Base-by-base conservation (phyloP, 345 rosid genomes). In the Lumnitzera racemosa region DNA sequence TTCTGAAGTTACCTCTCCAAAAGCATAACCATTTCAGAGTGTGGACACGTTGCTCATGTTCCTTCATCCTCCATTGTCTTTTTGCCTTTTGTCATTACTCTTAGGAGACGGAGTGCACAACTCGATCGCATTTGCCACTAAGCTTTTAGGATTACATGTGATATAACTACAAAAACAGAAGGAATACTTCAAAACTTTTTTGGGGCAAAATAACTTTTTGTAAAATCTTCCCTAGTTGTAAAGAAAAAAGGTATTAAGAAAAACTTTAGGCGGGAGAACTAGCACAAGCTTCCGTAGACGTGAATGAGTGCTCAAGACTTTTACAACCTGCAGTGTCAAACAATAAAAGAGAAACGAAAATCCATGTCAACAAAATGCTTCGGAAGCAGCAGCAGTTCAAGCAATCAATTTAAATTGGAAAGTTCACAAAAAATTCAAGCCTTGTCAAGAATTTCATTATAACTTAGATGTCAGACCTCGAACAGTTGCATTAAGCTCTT, bases 11-110 rank as follows among this genome's bases (percentile, higher is more conserved):
- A 88, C 81, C 91, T 83, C 74, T 90, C 83, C 68, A 90, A 75
- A 52, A 90, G 96, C 97, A 94, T 90, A 25, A 86, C 97, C 95
- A 88, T 72, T 76, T 94, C 96, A 52, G 96, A 90, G 65, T 94
- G 97, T 12, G 85, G 69, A n/a, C 0, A 92, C 85, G 31, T 74
- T 81, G 61, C 97, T 77, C 85, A 88, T 72, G 62, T 77, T 84
- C 80, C 91, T 86, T 81, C 83, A 76, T 17, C 72, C 78, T 72
- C 81, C 63, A 66, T 69, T 88, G 61, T 78, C 80, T 61, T 80
- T 78, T 53, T 80, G 83, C 64, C 84, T 95, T 71, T 84, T 85
- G 75, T 86, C 92, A 3, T 61, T 60, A 59, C 72, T 80, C 11
- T 79, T 81, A 2, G 80, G 85, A 55, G 90, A 87, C 23, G 91